Evolutionary conservation across 2,329 filamentous ascomycete genomes (phyloP), one percentile per base, ranked within the genome.

Genomic region (Hymenoscyphus fraxineus): DNA sequence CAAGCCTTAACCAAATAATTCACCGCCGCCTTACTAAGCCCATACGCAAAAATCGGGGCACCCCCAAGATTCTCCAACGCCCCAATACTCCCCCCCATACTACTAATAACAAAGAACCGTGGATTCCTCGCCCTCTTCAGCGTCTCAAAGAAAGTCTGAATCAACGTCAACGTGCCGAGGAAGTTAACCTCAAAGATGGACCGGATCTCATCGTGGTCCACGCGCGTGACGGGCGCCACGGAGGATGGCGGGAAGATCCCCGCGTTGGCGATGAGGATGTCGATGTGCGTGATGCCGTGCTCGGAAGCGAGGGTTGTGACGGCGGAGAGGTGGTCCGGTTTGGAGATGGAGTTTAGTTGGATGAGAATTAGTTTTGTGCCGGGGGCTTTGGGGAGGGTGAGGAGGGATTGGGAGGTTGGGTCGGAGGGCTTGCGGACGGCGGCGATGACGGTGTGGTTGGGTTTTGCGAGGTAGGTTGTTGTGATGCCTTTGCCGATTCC

Each of bases 241-340:
- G 66, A 44, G 9, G 19, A 51, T 0, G 44, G 44, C 13, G 47
- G 15, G 40, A 32, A 32, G 15, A 81, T 76, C 16, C 77, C 82
- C 0, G 82, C 81, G 68, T 85, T 85, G 56, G 82, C 79, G 62
- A 85, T 78, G 4, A 85, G 76, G 13, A 82, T 71, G 67, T 85
- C 82, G 6, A 85, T 64, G 41, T 77, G 72, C 16, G 73, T 69
- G 66, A 85, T 79, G 4, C 74, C 75, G 22, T 51, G 44, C 22
- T 77, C 68, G 12, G 64, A 38, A 0, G 72, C 67, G 1, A 80
- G 71, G 2, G 74, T 68, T 39, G 73, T 60, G 1, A 78, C 73
- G 1, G 78, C 78, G 22, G 71, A 67, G 0, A 70, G 67, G 0
- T 80, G 69, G 63, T 80, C 78, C 0, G 69, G 69, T 16, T 76